Percentiles rank a stretch among this genome's conserved stretches.
These are phyloP conservation scores for Graphium sp. DNA, from an alignment of 2,329 filamentous ascomycete species.

Conservation along the genomic window DNA sequence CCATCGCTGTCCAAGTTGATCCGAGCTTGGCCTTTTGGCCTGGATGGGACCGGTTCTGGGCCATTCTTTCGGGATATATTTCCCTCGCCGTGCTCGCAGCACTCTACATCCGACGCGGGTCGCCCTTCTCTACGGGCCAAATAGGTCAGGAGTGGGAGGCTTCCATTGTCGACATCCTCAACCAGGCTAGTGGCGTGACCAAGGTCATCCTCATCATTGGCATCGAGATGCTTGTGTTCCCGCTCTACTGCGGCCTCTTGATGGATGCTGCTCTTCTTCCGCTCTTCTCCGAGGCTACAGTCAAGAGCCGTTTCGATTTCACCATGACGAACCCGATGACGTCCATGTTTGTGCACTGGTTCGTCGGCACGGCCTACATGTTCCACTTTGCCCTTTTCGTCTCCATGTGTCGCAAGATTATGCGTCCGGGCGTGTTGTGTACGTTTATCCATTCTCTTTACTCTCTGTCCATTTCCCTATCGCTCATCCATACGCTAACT, in stretches of 20 bases:
- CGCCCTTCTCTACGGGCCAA: constrained; percentile 43
- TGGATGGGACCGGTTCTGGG: constrained; percentile 45
- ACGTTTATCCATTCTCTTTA: constrained; percentile 21
- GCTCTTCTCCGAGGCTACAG: constrained; percentile 66
- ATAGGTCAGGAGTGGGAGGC: constrained; percentile 53
- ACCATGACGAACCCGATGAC: constrained; percentile 67
- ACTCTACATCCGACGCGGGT: constrained; percentile 61
- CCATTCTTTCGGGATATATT: constrained; percentile 66
- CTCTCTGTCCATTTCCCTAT: background rate
- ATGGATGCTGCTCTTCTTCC: constrained; percentile 80
- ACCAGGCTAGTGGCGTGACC: constrained; percentile 90
- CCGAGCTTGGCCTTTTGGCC: constrained; percentile 51
- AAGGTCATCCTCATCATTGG: constrained; percentile 98
- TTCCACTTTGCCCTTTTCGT: constrained; percentile 98
- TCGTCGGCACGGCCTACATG: constrained; percentile 97
- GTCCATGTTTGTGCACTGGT: constrained; percentile 96
- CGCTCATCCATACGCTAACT: too few species aligned
- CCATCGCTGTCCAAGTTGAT: constrained; percentile 23
- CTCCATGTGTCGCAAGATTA: constrained; percentile 95
- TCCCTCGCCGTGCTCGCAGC: constrained; percentile 60
- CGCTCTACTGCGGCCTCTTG: constrained; percentile 83
- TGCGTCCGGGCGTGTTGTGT: constrained; percentile 88
- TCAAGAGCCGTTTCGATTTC: constrained; percentile 64
- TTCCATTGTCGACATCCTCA: constrained; percentile 62
- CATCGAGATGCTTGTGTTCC: constrained; percentile 97